Base-by-base conservation (phyloP, 306 rosid genomes). In the Astragalus membranaceus region DNA sequence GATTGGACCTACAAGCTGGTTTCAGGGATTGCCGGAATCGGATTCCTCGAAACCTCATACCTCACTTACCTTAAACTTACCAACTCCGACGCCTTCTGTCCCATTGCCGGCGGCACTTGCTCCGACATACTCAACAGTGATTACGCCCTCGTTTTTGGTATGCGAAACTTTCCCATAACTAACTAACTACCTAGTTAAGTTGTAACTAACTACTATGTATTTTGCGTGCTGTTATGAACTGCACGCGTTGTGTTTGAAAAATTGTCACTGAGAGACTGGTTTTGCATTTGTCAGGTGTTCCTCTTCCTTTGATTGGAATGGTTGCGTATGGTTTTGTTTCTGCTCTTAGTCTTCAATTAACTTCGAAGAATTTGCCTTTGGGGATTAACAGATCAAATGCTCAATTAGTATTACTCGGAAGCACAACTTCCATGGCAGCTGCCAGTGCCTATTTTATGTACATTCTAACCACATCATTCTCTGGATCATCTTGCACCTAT, bases 291-390 rank as follows among this genome's bases (percentile, higher is more conserved):
- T 11, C 75, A 93, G 97, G 98, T 84, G 73, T 85, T 55, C 96
- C 96, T 71, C 97, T 93, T 80, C 86, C 98, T 13, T 59, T 93
- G 77, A 74, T 88, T 73, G 97, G 98, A 23, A 84, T 93, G 89
- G 67, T 60, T 75, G 86, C 90, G 0, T 90, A 94, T 69, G 94
- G 97, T 0, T 73, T 86, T 50, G 88, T 87, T 56, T 85, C 84
- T 36, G 52, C 84, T 32, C 70, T 93, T 41, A 83, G 91, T 75
- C 63, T 87, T 51, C 92, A 86, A 43, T 79, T 91, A 75, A 55
- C 67, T n/a, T 63, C 58, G 12, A 81, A 86, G 77, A 78, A 75
- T 37, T 79, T 89, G 15, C 78, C 84, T 16, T 87, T 91, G 75
- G 92, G 91, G 64, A 70, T 86, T 32, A 70, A 37, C 56, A 85